Percentiles rank a stretch among this genome's conserved stretches.
These are phyloP conservation scores for Carex parvula DNA, from an alignment of 176 grass and related monocot species.

Conservation along the genomic window DNA sequence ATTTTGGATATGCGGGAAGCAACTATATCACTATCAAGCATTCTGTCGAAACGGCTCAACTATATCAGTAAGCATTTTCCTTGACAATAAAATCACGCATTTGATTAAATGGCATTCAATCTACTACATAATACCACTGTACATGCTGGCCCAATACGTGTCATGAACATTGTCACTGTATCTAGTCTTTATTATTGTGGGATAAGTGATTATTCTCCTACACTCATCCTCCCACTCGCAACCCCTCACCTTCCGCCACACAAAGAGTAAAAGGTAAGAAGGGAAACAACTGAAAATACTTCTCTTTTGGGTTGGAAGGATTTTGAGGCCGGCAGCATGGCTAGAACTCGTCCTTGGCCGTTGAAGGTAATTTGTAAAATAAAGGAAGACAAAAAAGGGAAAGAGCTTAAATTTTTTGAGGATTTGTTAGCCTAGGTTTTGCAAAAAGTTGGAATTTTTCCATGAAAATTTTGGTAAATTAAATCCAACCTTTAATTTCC, in stretches of 20 bases:
- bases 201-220: not conserved
- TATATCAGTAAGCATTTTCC: slow-evolving; percentile 55
- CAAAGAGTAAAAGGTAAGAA: not conserved
- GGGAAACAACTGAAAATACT: not conserved
- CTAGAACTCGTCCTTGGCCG: not conserved
- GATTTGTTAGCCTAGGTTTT: not conserved
- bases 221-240: not conserved
- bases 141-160: slow-evolving; percentile 1
- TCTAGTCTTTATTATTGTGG: not conserved
- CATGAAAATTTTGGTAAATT: slow-evolving; percentile 10
- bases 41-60: slow-evolving; percentile 79
- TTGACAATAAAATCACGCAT: not conserved
- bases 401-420: not conserved
- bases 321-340: not conserved
- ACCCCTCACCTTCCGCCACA: not conserved
- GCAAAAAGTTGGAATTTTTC: not conserved
- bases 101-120: not conserved
- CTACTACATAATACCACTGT: not conserved
- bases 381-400: not conserved
- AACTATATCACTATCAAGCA: slow-evolving; percentile 77
- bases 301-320: not conserved
- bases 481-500: not conserved
- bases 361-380: slow-evolving; percentile 14
- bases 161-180: not conserved
- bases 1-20: slow-evolving; percentile 88